Conservation (phyloP, 148 eudicot genomes). For the Rhododendron henanense region DNA sequence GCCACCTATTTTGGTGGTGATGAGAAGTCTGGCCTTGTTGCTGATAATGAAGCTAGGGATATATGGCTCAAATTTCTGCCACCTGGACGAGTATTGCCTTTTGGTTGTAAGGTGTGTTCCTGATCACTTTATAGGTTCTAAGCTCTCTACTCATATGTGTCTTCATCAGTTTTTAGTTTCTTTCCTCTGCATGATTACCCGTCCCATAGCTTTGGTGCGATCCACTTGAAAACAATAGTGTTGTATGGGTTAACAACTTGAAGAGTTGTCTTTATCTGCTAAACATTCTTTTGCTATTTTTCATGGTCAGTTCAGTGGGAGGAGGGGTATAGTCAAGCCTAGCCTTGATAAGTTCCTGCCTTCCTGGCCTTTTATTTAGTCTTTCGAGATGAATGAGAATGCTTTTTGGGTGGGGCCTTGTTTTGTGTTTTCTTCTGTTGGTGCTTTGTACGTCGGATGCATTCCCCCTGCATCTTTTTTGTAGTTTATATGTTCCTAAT, state of each 20-base stretch:
- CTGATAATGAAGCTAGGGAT: constrained; percentile 82
- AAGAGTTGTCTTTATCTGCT: not conserved
- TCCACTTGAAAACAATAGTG: not conserved
- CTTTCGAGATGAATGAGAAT: not conserved
- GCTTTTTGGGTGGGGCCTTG: not conserved
- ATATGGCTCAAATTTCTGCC: constrained; percentile 87
- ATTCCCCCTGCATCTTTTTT: not conserved
- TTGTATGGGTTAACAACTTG: not conserved
- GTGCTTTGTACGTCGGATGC: not conserved
- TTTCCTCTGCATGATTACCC: not conserved
- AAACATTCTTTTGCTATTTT: not conserved
- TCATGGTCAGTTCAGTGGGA: not conserved
- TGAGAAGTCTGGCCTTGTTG: constrained; percentile 75
- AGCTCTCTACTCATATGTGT: constrained; percentile 10
- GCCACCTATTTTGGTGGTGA: constrained; percentile 99
- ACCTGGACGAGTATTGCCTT: constrained; percentile 71
- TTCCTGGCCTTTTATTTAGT: not conserved
- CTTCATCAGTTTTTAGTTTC: not conserved
- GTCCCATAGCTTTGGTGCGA: not conserved
- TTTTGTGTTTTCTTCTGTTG: not conserved
- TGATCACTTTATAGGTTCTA: not conserved
- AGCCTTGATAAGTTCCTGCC: not conserved
- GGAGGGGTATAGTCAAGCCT: not conserved
- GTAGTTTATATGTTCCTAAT: not conserved
- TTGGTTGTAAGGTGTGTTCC: constrained; percentile 81